phyloP scores from a whole-genome alignment of 768 basidiomycete species.

The Termitomyces sp. region DNA sequence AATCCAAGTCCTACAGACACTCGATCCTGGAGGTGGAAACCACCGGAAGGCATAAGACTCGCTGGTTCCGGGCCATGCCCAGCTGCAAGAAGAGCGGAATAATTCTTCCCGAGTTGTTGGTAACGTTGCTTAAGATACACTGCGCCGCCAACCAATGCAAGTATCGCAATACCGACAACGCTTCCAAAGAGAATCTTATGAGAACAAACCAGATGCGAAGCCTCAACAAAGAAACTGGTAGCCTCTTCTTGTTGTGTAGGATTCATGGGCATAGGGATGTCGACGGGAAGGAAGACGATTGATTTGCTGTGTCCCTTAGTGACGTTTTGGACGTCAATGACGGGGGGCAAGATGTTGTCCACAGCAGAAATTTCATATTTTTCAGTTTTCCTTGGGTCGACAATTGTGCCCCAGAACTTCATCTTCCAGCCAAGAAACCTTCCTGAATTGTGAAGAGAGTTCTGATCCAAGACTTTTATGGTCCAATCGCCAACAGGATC shows the following conservation, averaged over 20 bases:
- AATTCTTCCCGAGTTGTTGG: constrained; percentile 36
- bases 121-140: constrained; percentile 74
- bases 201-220: constrained; percentile 61
- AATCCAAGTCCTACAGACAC: constrained; percentile 44
- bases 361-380: constrained; percentile 55
- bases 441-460: constrained; percentile 44
- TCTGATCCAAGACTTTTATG: constrained; percentile 78
- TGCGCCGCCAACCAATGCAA: constrained; percentile 57
- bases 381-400: constrained; percentile 62
- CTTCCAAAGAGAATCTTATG: constrained; percentile 88
- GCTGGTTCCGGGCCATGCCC: constrained; percentile 12
- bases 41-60: constrained; percentile 18
- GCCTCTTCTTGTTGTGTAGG: constrained; percentile 25
- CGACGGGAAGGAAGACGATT: constrained; percentile 74
- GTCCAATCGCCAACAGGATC: constrained; percentile 91
- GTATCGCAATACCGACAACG: constrained; percentile 63
- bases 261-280: constrained; percentile 52
- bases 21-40: constrained; percentile 31
- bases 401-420: constrained; percentile 84
- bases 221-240: constrained; percentile 72
- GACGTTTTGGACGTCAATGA: constrained; percentile 26
- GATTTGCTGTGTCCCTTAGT: constrained; percentile 76
- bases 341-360: constrained; percentile 43
- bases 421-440: constrained; percentile 89
- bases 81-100: constrained; percentile 57